phyloP scores from a whole-genome alignment of 2,329 filamentous ascomycete genomes.

The Botrytis aclada region DNA sequence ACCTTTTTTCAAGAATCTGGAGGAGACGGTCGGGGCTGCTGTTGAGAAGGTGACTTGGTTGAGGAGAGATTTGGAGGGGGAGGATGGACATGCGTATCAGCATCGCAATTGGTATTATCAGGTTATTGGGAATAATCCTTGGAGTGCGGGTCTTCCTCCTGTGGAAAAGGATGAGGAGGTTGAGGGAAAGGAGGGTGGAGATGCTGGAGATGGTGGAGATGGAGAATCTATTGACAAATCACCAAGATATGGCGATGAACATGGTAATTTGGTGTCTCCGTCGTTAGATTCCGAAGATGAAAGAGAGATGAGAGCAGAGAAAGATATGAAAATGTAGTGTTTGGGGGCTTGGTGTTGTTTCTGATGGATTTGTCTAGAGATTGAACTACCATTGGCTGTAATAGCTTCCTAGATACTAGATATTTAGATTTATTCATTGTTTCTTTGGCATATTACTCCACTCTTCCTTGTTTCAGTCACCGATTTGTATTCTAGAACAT shows the following conservation, averaged over 20 bases:
- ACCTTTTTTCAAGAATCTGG: neutral
- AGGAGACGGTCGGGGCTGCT: neutral
- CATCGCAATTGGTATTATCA: neutral
- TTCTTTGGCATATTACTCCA: too few relatives aligned
- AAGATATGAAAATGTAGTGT: neutral
- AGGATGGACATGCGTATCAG: neutral
- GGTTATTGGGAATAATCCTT: neutral
- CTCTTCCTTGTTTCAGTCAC: neutral
- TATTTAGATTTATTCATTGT: neutral
- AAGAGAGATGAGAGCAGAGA: neutral
- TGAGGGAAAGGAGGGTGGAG: too few relatives aligned
- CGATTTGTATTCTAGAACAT: neutral
- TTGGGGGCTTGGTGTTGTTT: neutral
- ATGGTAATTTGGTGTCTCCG: neutral
- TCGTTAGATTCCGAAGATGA: neutral
- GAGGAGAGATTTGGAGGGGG: neutral
- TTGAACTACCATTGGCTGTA: too few relatives aligned
- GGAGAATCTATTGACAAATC: neutral
- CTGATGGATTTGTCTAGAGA: neutral
- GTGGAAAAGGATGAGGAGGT: rapidly evolving
- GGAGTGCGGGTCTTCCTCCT: neutral
- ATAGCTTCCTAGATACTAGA: neutral
- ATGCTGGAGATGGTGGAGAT: neutral
- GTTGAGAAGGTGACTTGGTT: neutral
- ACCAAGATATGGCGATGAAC: neutral